Evolutionary conservation across 2,329 filamentous ascomycete species (phyloP).

Genomic region (Colletotrichum sublineola): DNA sequence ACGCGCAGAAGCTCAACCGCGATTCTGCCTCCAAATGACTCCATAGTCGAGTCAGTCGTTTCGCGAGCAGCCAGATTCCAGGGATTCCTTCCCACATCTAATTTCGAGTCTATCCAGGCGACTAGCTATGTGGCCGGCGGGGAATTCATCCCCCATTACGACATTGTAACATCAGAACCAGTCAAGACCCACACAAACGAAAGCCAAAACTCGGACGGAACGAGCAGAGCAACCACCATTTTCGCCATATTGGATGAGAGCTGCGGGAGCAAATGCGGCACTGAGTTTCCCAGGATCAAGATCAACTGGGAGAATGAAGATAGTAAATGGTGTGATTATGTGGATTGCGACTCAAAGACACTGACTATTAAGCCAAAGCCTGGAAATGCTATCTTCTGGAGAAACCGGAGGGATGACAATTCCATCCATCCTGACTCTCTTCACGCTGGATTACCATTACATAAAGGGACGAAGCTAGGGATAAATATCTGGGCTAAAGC

Average conservation of each 20-base stretch:
- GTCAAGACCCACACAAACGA: neutral
- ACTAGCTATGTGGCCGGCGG: neutral
- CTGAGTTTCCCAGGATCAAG: neutral
- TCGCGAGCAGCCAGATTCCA: neutral
- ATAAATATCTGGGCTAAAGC: neutral
- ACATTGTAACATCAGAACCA: neutral
- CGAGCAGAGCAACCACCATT: neutral
- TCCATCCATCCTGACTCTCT: neutral
- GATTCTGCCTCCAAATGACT: neutral
- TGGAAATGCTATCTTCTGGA: neutral
- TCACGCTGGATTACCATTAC: neutral
- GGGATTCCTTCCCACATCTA: neutral
- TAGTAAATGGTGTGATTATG: neutral
- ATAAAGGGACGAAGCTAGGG: neutral
- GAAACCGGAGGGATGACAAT: neutral
- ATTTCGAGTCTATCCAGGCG: neutral
- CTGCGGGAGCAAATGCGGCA: neutral
- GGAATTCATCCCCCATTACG: neutral
- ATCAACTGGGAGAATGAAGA: neutral
- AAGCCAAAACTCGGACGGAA: neutral
- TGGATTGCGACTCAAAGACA: neutral
- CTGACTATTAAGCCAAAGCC: neutral
- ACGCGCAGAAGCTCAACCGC: neutral
- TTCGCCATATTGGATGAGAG: neutral
- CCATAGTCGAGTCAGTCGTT: neutral